Base-by-base conservation (phyloP, 164 flowering plant species). In the Warburgia ugandensis region DNA sequence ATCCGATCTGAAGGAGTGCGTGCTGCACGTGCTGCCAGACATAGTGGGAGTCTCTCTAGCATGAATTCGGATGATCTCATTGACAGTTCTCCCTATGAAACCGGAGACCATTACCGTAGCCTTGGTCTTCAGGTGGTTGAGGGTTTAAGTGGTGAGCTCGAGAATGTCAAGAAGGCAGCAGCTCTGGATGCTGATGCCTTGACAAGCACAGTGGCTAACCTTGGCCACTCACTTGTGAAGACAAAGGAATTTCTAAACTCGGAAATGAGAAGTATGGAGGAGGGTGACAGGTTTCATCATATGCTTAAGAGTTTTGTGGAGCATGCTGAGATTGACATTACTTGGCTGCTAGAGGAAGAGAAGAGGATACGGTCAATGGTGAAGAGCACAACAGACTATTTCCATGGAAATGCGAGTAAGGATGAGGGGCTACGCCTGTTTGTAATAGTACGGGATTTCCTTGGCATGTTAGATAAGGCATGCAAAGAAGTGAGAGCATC, bases 121-220 rank as follows among this genome's bases (percentile, higher is more conserved):
- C 79, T 85, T 45, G 97, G 97, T 42, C 94, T 91, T 62, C 77
- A 81, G 64, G 92, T 66, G 14, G 84, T 91, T 64, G 81, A 90
- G 3, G 48, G 78, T 29, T 61, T 87, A 63, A 57, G 84, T 28
- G 55, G 48, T 53, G 95, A 87, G 62, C 81, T 91, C 2, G 77
- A 68, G 51, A 78, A 87, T 54, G 95, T 91, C 14, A 84, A 62
- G 71, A 91, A 73, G 65, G 96, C 92, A 21, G 89, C 97, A 32
- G 50, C 30, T 29, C 26, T 87, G 33, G 97, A 91, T 68, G 72
- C 80, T 17, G 97, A 91, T 55, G 60, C 65, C 52, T 48, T 91
- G 39, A 72, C 78, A 22, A 71, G 77, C 36, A 60, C 80, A 16
- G 79, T 83, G 19, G 49, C 75, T 35, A 78, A 66, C 60, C 78